phyloP scores from a whole-genome alignment of 441 rosid species.

The Capsella rubella region DNA sequence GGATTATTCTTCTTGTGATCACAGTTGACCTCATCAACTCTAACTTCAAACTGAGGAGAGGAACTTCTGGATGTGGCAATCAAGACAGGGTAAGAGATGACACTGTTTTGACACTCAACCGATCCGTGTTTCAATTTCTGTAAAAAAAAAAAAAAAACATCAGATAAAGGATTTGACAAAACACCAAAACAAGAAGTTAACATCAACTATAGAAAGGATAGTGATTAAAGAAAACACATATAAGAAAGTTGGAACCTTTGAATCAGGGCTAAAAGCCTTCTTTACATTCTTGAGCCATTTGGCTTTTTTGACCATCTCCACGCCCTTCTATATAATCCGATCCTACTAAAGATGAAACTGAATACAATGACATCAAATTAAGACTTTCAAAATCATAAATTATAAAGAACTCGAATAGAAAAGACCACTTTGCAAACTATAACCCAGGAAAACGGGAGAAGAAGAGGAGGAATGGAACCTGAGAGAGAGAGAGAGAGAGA shows the following conservation, averaged over 20 bases:
- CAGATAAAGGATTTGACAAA: not conserved
- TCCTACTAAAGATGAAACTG: conserved; percentile 30
- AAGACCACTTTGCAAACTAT: not conserved
- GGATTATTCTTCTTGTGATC: conserved; percentile 44
- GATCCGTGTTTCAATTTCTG: conserved; percentile 71
- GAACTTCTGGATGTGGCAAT: conserved; percentile 46
- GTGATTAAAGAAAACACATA: not conserved
- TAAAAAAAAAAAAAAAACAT: not conserved
- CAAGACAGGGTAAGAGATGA: conserved; percentile 54
- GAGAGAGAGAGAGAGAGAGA: not conserved
- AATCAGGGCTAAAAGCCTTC: conserved; percentile 81
- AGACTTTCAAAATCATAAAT: conserved; percentile 1
- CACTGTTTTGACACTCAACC: conserved; percentile 56
- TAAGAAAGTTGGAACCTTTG: conserved; percentile 51
- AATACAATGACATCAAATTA: not conserved
- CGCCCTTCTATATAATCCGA: conserved; percentile 25
- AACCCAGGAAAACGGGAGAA: not conserved
- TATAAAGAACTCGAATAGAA: not conserved
- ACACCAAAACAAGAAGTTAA: conserved; percentile 3
- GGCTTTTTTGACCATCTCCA: conserved; percentile 84
- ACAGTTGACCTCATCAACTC: conserved; percentile 52
- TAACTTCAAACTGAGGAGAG: conserved; percentile 56
- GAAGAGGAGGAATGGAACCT: conserved; percentile 30
- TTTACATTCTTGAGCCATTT: conserved; percentile 89
- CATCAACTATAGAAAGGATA: not conserved